phyloP scores from a whole-genome alignment of 345 rosid genomes.

The Salix dunnii region DNA sequence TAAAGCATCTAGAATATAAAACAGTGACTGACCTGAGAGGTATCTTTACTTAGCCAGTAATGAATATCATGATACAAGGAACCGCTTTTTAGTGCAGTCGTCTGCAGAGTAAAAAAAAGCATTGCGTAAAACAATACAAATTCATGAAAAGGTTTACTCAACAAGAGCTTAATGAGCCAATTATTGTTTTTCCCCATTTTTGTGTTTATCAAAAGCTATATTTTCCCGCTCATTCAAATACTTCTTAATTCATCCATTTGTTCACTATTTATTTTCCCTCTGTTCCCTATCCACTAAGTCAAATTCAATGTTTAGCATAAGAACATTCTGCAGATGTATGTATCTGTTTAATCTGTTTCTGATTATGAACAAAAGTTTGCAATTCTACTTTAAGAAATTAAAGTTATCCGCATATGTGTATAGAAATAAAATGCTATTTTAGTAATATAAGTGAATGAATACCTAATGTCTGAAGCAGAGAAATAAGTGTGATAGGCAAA shows the following conservation, averaged over 20 bases:
- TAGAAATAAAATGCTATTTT: background rate
- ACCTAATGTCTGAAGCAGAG: conserved; percentile 95
- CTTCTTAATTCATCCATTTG: no score
- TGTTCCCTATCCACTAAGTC: background rate
- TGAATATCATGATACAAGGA: conserved; percentile 79
- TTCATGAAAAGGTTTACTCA: background rate
- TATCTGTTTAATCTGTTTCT: background rate
- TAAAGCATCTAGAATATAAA: background rate
- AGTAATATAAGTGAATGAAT: background rate
- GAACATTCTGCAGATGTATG: background rate
- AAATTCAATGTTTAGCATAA: background rate
- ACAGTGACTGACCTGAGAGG: conserved; percentile 55
- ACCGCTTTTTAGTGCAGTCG: conserved; percentile 66
- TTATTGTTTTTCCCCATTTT: background rate
- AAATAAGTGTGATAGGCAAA: conserved; percentile 93
- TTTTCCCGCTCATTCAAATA: no score
- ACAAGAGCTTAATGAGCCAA: background rate
- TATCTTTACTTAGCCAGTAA: conserved; percentile 92
- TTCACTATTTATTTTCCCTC: background rate
- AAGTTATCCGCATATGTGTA: background rate
- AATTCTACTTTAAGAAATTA: background rate
- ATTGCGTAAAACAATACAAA: background rate
- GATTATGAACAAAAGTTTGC: background rate
- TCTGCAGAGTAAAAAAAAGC: conserved; percentile 37
- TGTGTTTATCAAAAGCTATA: background rate